These are phyloP conservation scores for Mortierella sp. DNA, from an alignment of 371 early-diverging fungal species.

Conservation along the genomic window DNA sequence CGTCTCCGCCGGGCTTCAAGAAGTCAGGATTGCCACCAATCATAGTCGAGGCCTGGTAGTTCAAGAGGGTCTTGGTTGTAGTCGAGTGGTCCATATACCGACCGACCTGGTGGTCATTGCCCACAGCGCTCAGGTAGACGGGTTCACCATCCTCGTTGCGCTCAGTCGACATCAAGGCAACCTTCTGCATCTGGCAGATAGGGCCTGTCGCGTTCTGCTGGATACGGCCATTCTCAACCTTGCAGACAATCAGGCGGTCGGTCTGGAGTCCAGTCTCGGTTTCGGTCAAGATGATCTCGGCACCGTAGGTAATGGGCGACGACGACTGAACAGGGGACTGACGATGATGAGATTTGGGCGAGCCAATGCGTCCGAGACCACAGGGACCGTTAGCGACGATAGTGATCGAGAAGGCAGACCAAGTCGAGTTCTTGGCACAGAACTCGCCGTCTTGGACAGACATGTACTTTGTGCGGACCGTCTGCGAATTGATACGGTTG, in stretches of 20 bases:
- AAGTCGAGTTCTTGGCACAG: conserved; percentile 81
- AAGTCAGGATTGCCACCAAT: conserved; percentile 37
- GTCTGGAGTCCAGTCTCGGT: conserved; percentile 75
- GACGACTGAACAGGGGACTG: conserved; percentile 30
- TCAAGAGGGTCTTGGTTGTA: conserved; percentile 47
- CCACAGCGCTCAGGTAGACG: conserved; percentile 50
- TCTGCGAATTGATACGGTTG: conserved; percentile 78
- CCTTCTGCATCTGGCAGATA: conserved; percentile 90
- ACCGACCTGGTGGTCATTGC: conserved; percentile 57
- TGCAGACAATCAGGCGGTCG: conserved; percentile 81
- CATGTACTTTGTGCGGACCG: conserved; percentile 88
- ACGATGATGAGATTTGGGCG: conserved; percentile 43
- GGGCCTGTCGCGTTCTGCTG: conserved; percentile 78
- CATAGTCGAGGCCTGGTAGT: conserved; percentile 51
- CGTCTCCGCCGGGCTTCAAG: conserved; percentile 68
- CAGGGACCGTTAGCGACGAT: conserved; percentile 62
- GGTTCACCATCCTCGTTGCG: conserved; percentile 35
- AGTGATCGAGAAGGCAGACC: conserved; percentile 83
- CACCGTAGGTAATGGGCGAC: conserved; percentile 79
- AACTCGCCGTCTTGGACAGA: conserved; percentile 69
- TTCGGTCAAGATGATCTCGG: conserved; percentile 79
- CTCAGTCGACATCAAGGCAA: conserved; percentile 75
- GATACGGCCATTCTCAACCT: conserved; percentile 83
- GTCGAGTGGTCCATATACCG: conserved; percentile 57
- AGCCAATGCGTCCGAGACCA: conserved; percentile 20